Base-by-base conservation (phyloP, 2,329 filamentous ascomycete genomes). In the Fusarium sp. region DNA sequence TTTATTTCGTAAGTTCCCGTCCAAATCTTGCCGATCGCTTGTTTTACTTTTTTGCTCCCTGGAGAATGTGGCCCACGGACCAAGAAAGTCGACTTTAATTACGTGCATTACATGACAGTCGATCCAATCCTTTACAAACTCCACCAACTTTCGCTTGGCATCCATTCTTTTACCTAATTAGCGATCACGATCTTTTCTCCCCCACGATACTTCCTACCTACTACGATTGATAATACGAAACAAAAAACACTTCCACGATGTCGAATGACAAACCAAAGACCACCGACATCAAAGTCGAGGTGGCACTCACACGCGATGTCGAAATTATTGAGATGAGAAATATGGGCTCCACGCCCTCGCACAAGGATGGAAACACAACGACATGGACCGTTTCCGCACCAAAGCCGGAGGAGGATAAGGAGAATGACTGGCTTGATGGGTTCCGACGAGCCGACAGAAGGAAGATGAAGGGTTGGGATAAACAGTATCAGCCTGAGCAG, bases 371-470 rank as follows among this genome's bases (percentile, higher is more conserved):
- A 31, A 52, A 33, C 20, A 36, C 50, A 11, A 66, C 51, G 8
- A 64, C 65, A 4, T 68, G 65, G 65, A 53, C 65, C 3, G 64
- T 66, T 15, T 68, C 65, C 6, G 65, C 43, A 3, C 65, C 60
- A 7, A 69, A 49, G 8, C 43, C 45, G 9, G 53, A 66, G 6
- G 44, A 61, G 6, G 10, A 18, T 8, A 68, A 61, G 20, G 60
- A 70, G 0, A 42, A 60, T 2, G 68, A 72, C 43, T 74, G 72
- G 72, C 40, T 74, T 4, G 72, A 74, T 28, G 67, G 72, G 0
- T 74, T 74, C 22, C 72, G 63, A 20, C 68, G 72, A 13, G 72
- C 72, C 7, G 72, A 74, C 9, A 48, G 59, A 18, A 45, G 62
- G 13, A 46, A 65, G 17, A 44, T 72, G 20, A 74, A 68, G 61